Conservation (phyloP, 371 early-diverging fungal genomes). For the Zancudomyces culisetae region DNA sequence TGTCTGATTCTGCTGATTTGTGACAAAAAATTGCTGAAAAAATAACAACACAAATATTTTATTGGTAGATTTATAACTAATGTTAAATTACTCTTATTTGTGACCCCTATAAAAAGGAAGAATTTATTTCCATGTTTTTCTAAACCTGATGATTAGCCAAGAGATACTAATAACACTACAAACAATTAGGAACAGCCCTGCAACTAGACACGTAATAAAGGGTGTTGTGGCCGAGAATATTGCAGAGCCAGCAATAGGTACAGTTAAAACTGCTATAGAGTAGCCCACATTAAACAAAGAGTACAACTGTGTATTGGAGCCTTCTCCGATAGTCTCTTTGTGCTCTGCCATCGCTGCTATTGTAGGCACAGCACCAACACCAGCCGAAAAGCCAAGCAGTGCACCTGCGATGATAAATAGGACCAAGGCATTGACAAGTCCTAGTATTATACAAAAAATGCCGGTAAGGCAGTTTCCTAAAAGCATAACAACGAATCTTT, state of each 20-base stretch:
- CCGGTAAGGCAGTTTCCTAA: constrained; percentile 11
- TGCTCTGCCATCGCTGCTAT: constrained; percentile 18
- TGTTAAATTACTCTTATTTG: too few relatives aligned
- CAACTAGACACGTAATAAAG: too few relatives aligned
- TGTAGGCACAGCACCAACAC: constrained; percentile 17
- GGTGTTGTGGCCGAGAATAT: too few relatives aligned
- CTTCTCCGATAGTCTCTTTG: constrained; percentile 13
- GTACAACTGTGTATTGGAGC: constrained; percentile 21
- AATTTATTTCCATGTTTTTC: too few relatives aligned
- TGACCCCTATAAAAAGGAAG: too few relatives aligned
- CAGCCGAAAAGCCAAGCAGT: constrained; percentile 12
- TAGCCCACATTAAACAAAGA: constrained; percentile 26
- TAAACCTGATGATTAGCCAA: too few relatives aligned
- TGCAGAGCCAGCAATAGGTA: constrained; percentile 5
- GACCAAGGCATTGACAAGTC: constrained; percentile 11
- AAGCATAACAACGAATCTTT: constrained; percentile 14
- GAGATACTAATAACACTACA: too few relatives aligned
- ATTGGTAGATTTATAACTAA: too few relatives aligned
- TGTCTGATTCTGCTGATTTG: too few relatives aligned
- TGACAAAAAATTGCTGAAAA: too few relatives aligned
- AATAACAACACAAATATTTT: too few relatives aligned
- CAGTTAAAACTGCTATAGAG: constrained; percentile 19
- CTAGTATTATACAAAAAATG: constrained; percentile 9
- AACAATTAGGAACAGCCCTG: too few relatives aligned
- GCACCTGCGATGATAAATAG: constrained; percentile 13